Evolutionary conservation across 306 rosid species (phyloP), one percentile per base, ranked within the genome.

Genomic region (Prunus fruticosa): DNA sequence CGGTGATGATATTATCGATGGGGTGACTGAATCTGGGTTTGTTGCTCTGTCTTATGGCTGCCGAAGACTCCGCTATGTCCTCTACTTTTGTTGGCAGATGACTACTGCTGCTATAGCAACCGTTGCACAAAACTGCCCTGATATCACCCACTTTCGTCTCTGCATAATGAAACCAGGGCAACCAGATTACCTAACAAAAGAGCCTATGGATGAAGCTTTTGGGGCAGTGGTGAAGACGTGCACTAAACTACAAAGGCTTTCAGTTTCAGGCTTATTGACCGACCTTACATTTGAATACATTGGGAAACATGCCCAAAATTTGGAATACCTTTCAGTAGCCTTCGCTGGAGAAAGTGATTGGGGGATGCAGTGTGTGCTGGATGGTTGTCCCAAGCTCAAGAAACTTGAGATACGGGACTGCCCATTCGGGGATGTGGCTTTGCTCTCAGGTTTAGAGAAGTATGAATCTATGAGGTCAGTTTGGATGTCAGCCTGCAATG

Each of bases 221-320:
- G 96, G 94, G 67, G 91, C 90, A n/a, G 96, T 93, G 78, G 98
- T 93, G 52, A 88, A 84, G 89, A 89, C 83, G 65, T 93, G 98
- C 88, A 68, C 87, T 18, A 89, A 86, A 75, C 95, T 93, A 81
- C 91, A 81, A 72, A 90, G 98, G 78, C 93, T 93, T 4, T 89
- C 96, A 9, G 87, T 93, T 58, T 84, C 98, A 14, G 96, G 98
- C 52, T 72, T 78, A 15, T 70, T 93, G 72, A 91, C 94, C 5
- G 98, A 93, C 88, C 75, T 82, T 13, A 84, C 94, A 62, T 93
- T 93, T 76, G 94, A 91, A 88, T 85, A 87, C 73, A 85, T 91
- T 64, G 98, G 98, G 50, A 89, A 69, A 70, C 63, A 93, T 78
- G 98, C 93, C 43, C 89, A 91, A 64, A 93, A 86, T 66, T 78